These are phyloP conservation scores for Carex scoparia DNA, from an alignment of 176 grass and related monocot genomes.

Conservation along the genomic window DNA sequence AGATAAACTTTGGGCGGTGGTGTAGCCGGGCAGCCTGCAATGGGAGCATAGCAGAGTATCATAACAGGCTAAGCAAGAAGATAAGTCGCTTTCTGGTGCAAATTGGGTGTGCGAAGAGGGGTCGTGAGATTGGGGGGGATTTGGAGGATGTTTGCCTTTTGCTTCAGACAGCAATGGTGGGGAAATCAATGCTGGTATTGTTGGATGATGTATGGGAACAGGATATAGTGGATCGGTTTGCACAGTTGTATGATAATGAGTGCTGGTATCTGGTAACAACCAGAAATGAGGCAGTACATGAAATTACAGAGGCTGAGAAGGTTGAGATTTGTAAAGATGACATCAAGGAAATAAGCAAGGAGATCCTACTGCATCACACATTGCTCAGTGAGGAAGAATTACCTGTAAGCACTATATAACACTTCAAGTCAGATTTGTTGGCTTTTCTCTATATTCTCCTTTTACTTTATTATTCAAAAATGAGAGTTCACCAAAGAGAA, in stretches of 20 bases:
- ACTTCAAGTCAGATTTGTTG: background rate
- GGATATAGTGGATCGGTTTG: conserved; percentile 68
- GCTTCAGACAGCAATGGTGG: conserved; percentile 64
- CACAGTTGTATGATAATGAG: conserved; percentile 59
- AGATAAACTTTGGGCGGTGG: conserved; percentile 55
- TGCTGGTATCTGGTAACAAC: conserved; percentile 71
- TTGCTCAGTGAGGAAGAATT: conserved; percentile 48
- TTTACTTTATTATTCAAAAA: background rate
- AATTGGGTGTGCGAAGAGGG: conserved; percentile 39
- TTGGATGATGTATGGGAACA: conserved; percentile 89
- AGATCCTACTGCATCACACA: conserved; percentile 69
- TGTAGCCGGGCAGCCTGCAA: conserved; percentile 55
- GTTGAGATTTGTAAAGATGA: conserved; percentile 83
- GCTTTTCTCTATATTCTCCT: background rate
- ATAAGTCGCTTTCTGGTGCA: conserved; percentile 58
- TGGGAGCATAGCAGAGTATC: conserved; percentile 50
- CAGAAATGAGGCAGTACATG: conserved; percentile 61
- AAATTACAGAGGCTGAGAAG: conserved; percentile 62
- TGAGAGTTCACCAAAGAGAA: background rate
- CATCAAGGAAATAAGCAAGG: conserved; percentile 68
- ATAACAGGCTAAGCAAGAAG: conserved; percentile 44
- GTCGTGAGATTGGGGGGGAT: conserved; percentile 37
- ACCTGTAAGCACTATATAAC: conserved; percentile 40
- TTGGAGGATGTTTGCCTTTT: conserved; percentile 65
- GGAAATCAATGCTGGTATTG: conserved; percentile 57